These are phyloP conservation scores for Escallonia herrerae DNA, from an alignment of 129 eudicot species.

Conservation along the genomic window DNA sequence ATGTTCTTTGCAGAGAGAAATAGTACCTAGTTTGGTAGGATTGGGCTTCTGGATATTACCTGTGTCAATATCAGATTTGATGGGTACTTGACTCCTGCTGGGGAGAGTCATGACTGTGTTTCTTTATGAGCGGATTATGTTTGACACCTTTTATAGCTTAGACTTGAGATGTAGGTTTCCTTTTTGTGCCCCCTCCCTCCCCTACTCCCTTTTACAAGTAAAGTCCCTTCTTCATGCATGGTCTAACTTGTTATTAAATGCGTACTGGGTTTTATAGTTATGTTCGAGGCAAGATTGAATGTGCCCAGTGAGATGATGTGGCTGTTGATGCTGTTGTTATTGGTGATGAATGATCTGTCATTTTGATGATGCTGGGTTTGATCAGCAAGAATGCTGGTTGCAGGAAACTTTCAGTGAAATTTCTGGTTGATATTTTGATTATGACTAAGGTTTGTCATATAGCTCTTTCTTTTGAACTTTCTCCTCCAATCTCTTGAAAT, in stretches of 20 bases:
- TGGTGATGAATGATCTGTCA: constrained; percentile 10
- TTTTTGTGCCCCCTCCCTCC: background rate
- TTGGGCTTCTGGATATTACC: constrained; percentile 8
- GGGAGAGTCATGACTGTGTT: background rate
- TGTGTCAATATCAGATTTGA: constrained; percentile 6
- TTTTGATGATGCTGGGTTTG: constrained; percentile 7
- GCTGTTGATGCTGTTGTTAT: constrained; percentile 38
- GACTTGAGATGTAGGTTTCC: constrained; percentile 7
- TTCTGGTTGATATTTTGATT: background rate
- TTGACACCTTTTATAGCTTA: constrained; percentile 11
- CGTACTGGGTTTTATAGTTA: constrained; percentile 41
- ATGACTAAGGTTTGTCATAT: background rate
- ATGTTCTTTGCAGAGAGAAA: constrained; percentile 1
- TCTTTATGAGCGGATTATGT: background rate
- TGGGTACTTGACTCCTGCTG: background rate
- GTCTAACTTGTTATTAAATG: constrained; percentile 14
- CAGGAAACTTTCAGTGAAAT: constrained; percentile 16
- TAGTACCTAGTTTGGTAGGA: constrained; percentile 34
- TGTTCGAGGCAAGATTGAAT: constrained; percentile 38
- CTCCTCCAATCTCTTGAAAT: too few relatives aligned
- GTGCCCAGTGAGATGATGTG: constrained; percentile 29
- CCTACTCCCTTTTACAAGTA: background rate
- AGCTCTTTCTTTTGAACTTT: too few relatives aligned
- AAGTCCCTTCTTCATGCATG: background rate
- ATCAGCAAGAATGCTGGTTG: constrained; percentile 22